Evolutionary conservation across 1,284 basidiomycete species (phyloP).

Genomic region (Fomitopsis betulina): DNA sequence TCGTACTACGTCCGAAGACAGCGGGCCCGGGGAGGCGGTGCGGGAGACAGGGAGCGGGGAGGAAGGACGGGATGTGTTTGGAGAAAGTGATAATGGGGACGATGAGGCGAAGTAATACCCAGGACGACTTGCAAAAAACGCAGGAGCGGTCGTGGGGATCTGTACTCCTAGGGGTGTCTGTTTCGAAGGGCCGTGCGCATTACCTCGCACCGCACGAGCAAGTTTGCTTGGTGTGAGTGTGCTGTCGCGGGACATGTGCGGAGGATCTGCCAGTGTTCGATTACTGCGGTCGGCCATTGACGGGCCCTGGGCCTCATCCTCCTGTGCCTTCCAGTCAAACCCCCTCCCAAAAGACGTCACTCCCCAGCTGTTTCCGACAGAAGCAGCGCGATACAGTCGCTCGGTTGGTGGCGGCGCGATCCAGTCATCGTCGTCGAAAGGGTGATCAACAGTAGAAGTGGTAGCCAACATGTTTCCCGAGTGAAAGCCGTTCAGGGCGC

Average conservation of each 20-base stretch:
- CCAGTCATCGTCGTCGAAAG: slow-evolving; percentile 64
- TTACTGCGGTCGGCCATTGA: not conserved
- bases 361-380: slow-evolving; percentile 72
- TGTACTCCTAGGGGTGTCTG: not conserved
- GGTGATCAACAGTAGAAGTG: slow-evolving; percentile 47
- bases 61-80: slow-evolving; percentile 28
- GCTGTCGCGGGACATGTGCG: slow-evolving; percentile 8
- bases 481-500: slow-evolving; percentile 14
- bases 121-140: slow-evolving; percentile 15
- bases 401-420: slow-evolving; percentile 33
- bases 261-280: slow-evolving; percentile 14
- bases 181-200: slow-evolving; percentile 1
- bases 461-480: slow-evolving; percentile 49
- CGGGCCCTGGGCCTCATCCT: slow-evolving; percentile 21
- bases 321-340: slow-evolving; percentile 63
- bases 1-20: slow-evolving; percentile 10
- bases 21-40: slow-evolving; percentile 17
- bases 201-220: not conserved
- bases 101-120: slow-evolving; percentile 17
- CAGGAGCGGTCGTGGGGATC: slow-evolving; percentile 2
- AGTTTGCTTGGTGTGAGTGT: not conserved
- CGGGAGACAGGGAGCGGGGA: slow-evolving; percentile 28
- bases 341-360: slow-evolving; percentile 79
- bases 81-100: slow-evolving; percentile 28
- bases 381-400: slow-evolving; percentile 55